phyloP scores from a whole-genome alignment of 106 monocot species.

The Dioscorea zingiberensis region DNA sequence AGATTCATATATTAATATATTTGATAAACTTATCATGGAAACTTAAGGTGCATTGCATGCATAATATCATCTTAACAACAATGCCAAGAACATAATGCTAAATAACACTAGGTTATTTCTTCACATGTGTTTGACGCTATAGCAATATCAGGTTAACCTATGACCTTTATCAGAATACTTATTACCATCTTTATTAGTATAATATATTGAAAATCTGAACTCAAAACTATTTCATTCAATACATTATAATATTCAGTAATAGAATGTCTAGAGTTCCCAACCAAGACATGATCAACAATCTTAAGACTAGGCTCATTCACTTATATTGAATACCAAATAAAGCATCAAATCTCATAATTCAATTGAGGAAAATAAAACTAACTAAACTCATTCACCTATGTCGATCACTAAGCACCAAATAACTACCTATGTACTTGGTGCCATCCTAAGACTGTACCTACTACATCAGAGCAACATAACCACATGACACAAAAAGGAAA shows the following conservation, averaged over 20 bases:
- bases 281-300: slow-evolving; percentile 52
- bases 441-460: slow-evolving; percentile 81
- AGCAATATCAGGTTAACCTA: slow-evolving; percentile 94
- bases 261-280: slow-evolving; percentile 73
- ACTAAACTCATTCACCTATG: slow-evolving; percentile 26
- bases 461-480: slow-evolving; percentile 76
- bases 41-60: too few species aligned
- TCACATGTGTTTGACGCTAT: slow-evolving; percentile 46
- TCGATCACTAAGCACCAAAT: slow-evolving; percentile 61
- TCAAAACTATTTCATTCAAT: slow-evolving; percentile 47
- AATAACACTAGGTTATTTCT: too few species aligned
- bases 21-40: too few species aligned
- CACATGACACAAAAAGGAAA: too few species aligned
- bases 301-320: slow-evolving; percentile 51
- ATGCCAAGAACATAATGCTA: too few species aligned
- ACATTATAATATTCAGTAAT: slow-evolving; percentile 76
- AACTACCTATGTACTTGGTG: slow-evolving; percentile 78
- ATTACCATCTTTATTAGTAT: slow-evolving; percentile 90
- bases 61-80: too few species aligned
- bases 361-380: neutral
- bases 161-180: slow-evolving; percentile 74
- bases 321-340: neutral
- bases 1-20: too few species aligned
- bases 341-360: neutral
- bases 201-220: slow-evolving; percentile 87